Base-by-base conservation (phyloP, 2,329 filamentous ascomycete species). In the Apiospora phragmitis region DNA sequence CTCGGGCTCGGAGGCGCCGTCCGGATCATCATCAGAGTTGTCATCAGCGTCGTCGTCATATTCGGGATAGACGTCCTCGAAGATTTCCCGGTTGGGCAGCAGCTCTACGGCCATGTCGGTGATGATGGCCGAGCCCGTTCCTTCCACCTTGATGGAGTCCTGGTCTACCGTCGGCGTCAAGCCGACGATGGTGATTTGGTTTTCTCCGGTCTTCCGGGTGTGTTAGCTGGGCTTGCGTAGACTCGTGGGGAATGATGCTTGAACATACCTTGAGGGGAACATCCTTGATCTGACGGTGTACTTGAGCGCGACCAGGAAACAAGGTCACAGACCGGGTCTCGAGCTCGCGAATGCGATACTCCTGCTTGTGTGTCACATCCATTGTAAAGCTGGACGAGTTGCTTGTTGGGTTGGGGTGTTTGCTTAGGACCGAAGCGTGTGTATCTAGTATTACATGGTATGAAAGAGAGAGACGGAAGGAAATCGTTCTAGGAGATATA, bases 41-140 rank as follows among this genome's bases (percentile, higher is more conserved):
- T 80, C 77, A 16, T 83, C n/a, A n/a, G n/a, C 82, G 1, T 78
- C 76, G 32, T 85, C 81, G 32, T 85, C 82, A 0, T 81, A 81
- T 14, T 85, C 83, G 0, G 86, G 85, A 72, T 89, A 88, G 21
- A 87, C 76, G 38, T 90, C 87, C 65, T 87, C 78, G 69, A 88
- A 90, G 35, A 83, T 80, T 38, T 89, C 86, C 21, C 80, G 82
- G 72, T 90, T 90, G 1, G 85, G 85, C 12, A 91, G 80, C 8
- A 87, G 81, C 71, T 91, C 86, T 51, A 91, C 85, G 12, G 87
- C 85, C 72, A 92, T 90, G 75, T 93, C 89, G 14, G 86, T 88
- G 75, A 91, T 88, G 68, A 86, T 86, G 11, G 87, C 89, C 0
- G 84, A 77, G n/a, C 88, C 87, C 68, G 84, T 85, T 65, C 88